A percentile compares a stretch with the other conserved stretches of the same genome.
Evolutionary conservation across 345 rosid species (phyloP).

Genomic region (Raphanus raphanistrum): DNA sequence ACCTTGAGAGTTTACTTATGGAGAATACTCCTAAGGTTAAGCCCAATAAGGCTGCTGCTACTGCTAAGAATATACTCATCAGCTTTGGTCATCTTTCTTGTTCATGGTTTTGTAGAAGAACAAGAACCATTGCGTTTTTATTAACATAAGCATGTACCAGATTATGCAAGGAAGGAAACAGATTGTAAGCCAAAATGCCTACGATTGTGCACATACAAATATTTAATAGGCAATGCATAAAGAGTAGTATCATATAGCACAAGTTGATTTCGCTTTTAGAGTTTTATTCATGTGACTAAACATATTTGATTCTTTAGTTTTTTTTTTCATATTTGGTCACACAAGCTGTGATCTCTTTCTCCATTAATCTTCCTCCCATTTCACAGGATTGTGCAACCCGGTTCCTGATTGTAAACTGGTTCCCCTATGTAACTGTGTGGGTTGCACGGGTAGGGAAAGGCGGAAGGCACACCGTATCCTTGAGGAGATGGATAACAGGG

Average conservation of each 20-base stretch:
- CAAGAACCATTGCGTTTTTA: background rate
- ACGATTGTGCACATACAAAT: background rate
- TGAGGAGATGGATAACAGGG: constrained; percentile 23
- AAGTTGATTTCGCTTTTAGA: background rate
- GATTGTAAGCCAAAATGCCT: background rate
- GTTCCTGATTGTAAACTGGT: constrained; percentile 33
- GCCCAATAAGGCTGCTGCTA: too few species aligned
- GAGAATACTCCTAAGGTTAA: too few species aligned
- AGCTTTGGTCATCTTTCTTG: too few species aligned
- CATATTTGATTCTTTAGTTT: background rate
- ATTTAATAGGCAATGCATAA: background rate
- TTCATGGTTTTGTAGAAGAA: background rate
- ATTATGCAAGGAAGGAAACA: background rate
- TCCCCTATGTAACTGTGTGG: constrained; percentile 23
- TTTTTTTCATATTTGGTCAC: background rate
- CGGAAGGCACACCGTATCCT: constrained; percentile 34
- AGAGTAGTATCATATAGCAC: background rate
- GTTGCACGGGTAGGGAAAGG: constrained; percentile 31
- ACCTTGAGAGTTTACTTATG: background rate
- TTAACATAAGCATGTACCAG: background rate
- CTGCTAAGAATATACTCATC: too few species aligned
- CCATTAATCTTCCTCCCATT: background rate
- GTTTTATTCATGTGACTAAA: constrained; percentile 25
- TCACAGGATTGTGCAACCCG: constrained; percentile 28
- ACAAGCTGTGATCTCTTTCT: background rate